These are phyloP conservation scores for Caryopteris hybrid DNA, from an alignment of 305 asterid species.

Conservation along the genomic window DNA sequence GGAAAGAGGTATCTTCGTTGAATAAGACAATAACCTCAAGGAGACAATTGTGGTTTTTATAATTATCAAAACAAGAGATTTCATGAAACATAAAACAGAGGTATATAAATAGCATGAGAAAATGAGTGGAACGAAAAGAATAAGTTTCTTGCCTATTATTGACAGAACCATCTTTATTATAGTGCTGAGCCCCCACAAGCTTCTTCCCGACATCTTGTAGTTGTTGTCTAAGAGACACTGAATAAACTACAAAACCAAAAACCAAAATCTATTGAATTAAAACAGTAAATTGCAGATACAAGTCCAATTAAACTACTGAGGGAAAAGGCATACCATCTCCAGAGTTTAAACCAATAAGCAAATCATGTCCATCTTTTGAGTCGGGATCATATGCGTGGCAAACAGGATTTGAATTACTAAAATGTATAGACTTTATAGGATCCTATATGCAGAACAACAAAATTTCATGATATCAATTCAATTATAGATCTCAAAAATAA, in stretches of 20 bases:
- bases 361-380: constrained; percentile 95
- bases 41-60: not conserved
- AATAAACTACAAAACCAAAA: constrained; percentile 64
- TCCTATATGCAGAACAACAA: constrained; percentile 63
- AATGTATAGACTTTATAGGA: constrained; percentile 91
- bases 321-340: constrained; percentile 74
- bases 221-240: constrained; percentile 89
- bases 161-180: constrained; percentile 92
- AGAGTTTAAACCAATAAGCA: constrained; percentile 86
- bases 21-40: not conserved
- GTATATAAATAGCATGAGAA: not conserved
- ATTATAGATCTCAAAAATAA: constrained; percentile 7
- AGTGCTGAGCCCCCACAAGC: constrained; percentile 97
- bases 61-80: not conserved
- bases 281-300: not conserved
- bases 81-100: not conserved
- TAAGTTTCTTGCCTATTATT: constrained; percentile 61
- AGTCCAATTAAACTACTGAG: constrained; percentile 12
- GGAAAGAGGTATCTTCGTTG: not conserved
- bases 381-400: constrained; percentile 99
- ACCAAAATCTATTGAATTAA: constrained; percentile 12
- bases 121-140: not conserved
- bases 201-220: constrained; percentile 97
- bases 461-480: constrained; percentile 37
- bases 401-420: constrained; percentile 89